Conservation (phyloP, 2,329 filamentous ascomycete genomes). For the Fusarium sp. region DNA sequence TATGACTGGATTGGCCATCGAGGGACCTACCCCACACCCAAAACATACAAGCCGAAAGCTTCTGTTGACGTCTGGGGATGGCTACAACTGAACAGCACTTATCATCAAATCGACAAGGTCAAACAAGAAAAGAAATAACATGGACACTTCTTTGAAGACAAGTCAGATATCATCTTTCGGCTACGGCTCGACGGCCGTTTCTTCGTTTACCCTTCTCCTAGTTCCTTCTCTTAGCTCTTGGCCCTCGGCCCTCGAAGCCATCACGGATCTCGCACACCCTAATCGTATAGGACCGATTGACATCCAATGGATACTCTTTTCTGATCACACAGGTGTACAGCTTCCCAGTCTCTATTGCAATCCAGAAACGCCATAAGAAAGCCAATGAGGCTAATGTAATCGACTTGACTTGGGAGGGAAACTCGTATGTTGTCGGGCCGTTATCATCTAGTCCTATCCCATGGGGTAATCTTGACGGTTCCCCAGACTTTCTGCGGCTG, state of each 20-base stretch:
- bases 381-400: neutral
- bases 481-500: constrained; percentile 18
- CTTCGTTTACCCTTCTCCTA: neutral
- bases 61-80: neutral
- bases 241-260: constrained; percentile 8
- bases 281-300: constrained; percentile 30
- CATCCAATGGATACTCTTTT: constrained; percentile 9
- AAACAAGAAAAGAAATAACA: neutral
- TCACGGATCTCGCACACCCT: constrained; percentile 11
- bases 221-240: neutral
- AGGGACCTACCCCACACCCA: constrained; percentile 25
- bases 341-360: constrained; percentile 2
- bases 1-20: constrained; percentile 10
- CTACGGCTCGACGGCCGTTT: neutral
- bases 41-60: constrained; percentile 28
- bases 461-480: constrained; percentile 14
- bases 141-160: neutral
- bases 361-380: constrained; percentile 14
- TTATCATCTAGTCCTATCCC: neutral
- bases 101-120: neutral
- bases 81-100: neutral
- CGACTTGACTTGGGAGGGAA: constrained; percentile 1
- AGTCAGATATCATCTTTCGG: constrained; percentile 11
- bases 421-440: constrained; percentile 1
- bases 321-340: neutral